phyloP scores from a whole-genome alignment of 148 eudicot genomes.

The Persicaria tinctoria region DNA sequence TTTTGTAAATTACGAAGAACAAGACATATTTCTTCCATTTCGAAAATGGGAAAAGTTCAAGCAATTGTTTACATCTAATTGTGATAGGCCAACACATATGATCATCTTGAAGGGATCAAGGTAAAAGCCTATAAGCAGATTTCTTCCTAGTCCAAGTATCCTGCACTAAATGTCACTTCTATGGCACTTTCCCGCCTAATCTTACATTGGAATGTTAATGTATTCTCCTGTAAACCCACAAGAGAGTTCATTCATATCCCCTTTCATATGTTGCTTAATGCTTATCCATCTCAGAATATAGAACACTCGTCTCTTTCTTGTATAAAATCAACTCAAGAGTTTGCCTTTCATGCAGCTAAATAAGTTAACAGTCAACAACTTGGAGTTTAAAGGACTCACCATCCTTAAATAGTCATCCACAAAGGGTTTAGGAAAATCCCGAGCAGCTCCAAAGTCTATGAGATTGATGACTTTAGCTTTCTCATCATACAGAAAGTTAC shows the following conservation, averaged over 20 bases:
- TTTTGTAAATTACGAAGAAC: background rate
- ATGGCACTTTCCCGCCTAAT: background rate
- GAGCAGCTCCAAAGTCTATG: constrained; percentile 96
- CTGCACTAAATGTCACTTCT: background rate
- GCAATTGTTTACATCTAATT: background rate
- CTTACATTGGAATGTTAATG: background rate
- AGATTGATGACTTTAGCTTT: constrained; percentile 55
- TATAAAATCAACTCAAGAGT: background rate
- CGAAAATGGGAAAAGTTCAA: background rate
- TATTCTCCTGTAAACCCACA: background rate
- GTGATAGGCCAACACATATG: background rate
- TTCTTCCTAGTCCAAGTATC: background rate
- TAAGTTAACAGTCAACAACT: background rate
- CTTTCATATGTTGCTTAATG: background rate
- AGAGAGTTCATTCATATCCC: background rate
- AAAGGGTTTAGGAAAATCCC: constrained; percentile 69
- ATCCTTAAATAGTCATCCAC: constrained; percentile 85
- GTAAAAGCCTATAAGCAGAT: background rate
- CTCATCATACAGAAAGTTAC: constrained; percentile 76
- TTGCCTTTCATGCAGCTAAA: background rate
- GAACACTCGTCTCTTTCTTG: background rate
- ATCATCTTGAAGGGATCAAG: background rate
- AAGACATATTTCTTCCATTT: background rate
- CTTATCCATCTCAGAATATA: background rate
- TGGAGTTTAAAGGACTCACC: constrained; percentile 38